Base-by-base conservation (phyloP, 2,329 filamentous ascomycete genomes). In the Ceratocystis cacaofunesta region DNA sequence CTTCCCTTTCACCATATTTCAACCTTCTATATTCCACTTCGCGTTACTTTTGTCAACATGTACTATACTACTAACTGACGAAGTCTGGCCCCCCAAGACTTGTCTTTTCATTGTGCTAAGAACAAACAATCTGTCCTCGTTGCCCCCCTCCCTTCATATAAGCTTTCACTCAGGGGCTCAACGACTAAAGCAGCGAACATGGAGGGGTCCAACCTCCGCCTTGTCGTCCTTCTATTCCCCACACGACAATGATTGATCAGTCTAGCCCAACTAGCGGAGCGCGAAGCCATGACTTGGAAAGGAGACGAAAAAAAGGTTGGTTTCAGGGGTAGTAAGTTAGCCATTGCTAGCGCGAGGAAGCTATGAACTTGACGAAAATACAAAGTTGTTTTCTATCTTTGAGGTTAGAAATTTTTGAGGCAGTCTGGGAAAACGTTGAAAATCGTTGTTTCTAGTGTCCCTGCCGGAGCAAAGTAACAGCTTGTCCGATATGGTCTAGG, bases 401-500 rank as follows among this genome's bases (percentile, higher is more conserved):
- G 10, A 12, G 10, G 10, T 12, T 8, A 0, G 4, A 1, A 41
- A 41, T 12, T 41, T 41, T 12, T 1, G 3, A 12, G 36, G 10
- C 36, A 12, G 36, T 4, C 36, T 4, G 10, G 1, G 1, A 41
- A 3, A 12, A 0, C 36, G 4, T 41, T 41, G 36, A 41, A 41
- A 41, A 41, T 12, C 17, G 5, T n/a, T 10, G 46, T 7, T 50
- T 19, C n/a, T 19, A 6, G 3, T 2, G n/a, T 1, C 0, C 2
- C 5, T n/a, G 5, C 2, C 52, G 1, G 3, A 3, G 25, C n/a
- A 3, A 5, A 58, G 32, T 7, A 32, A 58, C 28, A 58, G 52
- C 52, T 32, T n/a, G 32, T 65, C 63, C 63, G 63, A 65, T 65
- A 65, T 61, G 43, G 57, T 65, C 57, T 65, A 65, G 63, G 55